A percentile compares a stretch with the other conserved stretches of the same genome.
These are phyloP conservation scores for Suillus clintonianus DNA, from an alignment of 768 basidiomycete genomes.

Conservation along the genomic window DNA sequence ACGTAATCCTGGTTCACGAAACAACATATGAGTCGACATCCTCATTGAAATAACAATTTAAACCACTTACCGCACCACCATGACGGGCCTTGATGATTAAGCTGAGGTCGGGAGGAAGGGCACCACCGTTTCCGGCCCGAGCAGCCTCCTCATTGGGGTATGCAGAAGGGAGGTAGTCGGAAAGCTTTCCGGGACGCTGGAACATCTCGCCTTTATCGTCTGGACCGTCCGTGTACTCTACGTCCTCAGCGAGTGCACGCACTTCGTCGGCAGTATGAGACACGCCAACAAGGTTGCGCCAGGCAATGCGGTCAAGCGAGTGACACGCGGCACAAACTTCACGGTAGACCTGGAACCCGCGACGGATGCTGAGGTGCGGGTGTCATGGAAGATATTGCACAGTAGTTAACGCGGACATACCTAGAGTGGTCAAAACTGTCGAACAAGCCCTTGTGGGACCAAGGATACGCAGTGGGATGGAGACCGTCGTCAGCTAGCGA, in stretches of 20 bases:
- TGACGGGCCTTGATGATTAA: constrained; percentile 98
- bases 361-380: constrained; percentile 69
- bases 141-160: constrained; percentile 99
- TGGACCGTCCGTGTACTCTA: constrained; percentile 96
- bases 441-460: constrained; percentile 85
- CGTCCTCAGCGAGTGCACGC: constrained; percentile 91
- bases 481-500: constrained; percentile 93
- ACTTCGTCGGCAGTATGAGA: constrained; percentile 93
- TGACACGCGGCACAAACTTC: constrained; percentile 99
- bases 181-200: constrained; percentile 95
- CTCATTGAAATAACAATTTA: background rate
- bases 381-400: constrained; percentile 6
- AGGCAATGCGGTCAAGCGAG: constrained; percentile 98
- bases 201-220: constrained; percentile 97
- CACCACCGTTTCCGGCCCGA: constrained; percentile 90
- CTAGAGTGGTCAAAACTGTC: constrained; percentile 97
- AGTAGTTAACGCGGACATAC: constrained; percentile 48
- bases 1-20: constrained; percentile 77
- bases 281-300: constrained; percentile 98
- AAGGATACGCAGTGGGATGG: constrained; percentile 84
- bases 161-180: constrained; percentile 93
- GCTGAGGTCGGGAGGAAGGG: constrained; percentile 95
- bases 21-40: constrained; percentile 7
- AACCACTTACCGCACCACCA: constrained; percentile 80
- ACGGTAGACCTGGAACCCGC: constrained; percentile 96